phyloP scores from a whole-genome alignment of 257 asterid genomes.

The Nemophila menziesii region DNA sequence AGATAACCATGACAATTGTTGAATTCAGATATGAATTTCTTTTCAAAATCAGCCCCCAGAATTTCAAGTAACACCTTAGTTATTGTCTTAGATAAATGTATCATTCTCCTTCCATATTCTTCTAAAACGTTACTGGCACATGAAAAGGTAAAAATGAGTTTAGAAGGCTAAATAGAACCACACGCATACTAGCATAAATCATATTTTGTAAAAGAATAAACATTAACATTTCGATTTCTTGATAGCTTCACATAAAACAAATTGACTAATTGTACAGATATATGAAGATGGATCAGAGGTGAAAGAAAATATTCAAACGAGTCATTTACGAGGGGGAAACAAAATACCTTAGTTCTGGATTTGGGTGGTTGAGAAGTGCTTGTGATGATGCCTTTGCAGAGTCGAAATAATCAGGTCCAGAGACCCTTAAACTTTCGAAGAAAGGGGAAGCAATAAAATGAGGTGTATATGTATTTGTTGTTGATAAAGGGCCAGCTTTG shows the following conservation, averaged over 20 bases:
- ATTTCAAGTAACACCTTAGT: slow-evolving; percentile 30
- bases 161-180: background rate
- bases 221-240: no score
- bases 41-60: slow-evolving; percentile 23
- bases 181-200: no score
- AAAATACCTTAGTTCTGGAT: slow-evolving; percentile 49
- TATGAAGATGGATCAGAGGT: background rate
- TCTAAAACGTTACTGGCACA: slow-evolving; percentile 21
- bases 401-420: slow-evolving; percentile 51
- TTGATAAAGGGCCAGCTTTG: slow-evolving; percentile 46
- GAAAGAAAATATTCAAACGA: background rate
- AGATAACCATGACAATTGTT: slow-evolving; percentile 49
- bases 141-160: background rate
- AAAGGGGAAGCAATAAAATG: slow-evolving; percentile 69
- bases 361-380: slow-evolving; percentile 29
- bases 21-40: slow-evolving; percentile 35
- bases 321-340: no score
- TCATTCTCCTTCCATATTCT: slow-evolving; percentile 54
- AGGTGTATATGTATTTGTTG: slow-evolving; percentile 47
- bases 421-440: slow-evolving; percentile 50
- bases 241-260: slow-evolving; percentile 6
- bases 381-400: slow-evolving; percentile 44
- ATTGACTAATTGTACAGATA: background rate
- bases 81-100: slow-evolving; percentile 29
- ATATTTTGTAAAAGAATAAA: no score